Conservation (phyloP, 2,329 filamentous ascomycete species). For the Aspergillus fijiensis region DNA sequence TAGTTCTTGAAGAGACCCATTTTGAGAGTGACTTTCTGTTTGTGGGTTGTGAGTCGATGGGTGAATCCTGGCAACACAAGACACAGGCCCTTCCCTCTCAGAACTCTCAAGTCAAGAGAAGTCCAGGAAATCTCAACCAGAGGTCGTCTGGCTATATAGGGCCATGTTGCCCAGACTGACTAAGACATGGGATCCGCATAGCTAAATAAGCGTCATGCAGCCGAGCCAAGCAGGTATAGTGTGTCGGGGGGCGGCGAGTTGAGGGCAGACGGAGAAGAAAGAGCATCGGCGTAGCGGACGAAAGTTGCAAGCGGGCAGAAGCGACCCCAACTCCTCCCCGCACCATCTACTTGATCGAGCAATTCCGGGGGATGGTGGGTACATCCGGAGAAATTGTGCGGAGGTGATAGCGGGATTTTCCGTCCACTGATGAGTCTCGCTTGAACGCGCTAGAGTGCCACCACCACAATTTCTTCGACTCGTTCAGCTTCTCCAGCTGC, state of each 20-base stretch:
- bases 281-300: background rate
- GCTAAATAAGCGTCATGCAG: background rate
- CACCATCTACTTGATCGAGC: conserved; percentile 9
- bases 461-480: background rate
- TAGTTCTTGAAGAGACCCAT: conserved; percentile 43
- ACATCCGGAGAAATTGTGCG: conserved; percentile 20
- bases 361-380: conserved; percentile 13
- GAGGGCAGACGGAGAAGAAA: conserved; percentile 2
- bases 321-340: conserved; percentile 10
- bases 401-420: conserved; percentile 15
- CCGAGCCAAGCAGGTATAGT: background rate
- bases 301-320: conserved; percentile 8
- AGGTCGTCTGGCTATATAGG: background rate
- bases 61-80: conserved; percentile 1
- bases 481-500: background rate
- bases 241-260: background rate
- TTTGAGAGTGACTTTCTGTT: conserved; percentile 3
- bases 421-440: conserved; percentile 13
- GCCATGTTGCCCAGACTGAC: background rate
- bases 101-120: background rate
- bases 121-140: background rate
- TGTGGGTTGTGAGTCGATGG: background rate
- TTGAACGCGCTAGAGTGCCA: background rate
- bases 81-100: conserved; percentile 5
- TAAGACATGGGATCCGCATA: background rate